Evolutionary conservation across 169 alveolate genomes (phyloP), one percentile per base, ranked within the genome.

Genomic region (Cryptosporidium sp.): DNA sequence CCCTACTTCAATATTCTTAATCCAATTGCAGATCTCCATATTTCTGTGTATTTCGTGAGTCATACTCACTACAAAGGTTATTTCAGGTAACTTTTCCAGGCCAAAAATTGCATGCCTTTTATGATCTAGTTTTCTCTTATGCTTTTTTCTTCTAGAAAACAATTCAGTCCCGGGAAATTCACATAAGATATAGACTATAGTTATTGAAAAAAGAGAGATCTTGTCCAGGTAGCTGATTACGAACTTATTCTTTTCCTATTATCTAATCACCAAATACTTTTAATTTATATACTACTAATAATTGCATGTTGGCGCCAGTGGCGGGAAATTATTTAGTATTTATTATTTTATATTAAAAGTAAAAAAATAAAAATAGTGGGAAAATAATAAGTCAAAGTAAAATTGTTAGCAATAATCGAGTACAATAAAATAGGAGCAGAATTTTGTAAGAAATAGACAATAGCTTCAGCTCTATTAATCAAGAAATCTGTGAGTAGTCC

Each of bases 1-100:
- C 3, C 71, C 71, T 26, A n/a, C 14, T 29, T 65, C 71, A 3
- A 65, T 14, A n/a, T 65, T 65, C 23, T 33, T n/a, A 37, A 37
- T 37, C 71, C 71, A 65, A 1, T 65, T 51, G 6, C 33, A n/a
- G 43, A 65, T 14, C 33, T 65, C 67, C 67, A 55, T 55, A 26
- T 26, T 26, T 55, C 29, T 9, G 37, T 55, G 10, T 26, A 23
- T 26, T 55, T 26, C 35, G 14, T 1, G 18, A 29, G 21, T 9
- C 10, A 29, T 21, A 21, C 37, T 12, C 37, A 21, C 16, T 29
- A 4, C 31, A 58, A 26, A 8, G 10, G 68, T n/a, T 14, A 29
- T 58, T 58, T 58, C 16, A 21, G 18, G 69, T 9, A 26, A 23
- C 21, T 12, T n/a, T n/a, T 26, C 37, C 8, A 14, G 39, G 69